Base-by-base conservation (phyloP, 129 eudicot genomes). In the Calendula officinalis region DNA sequence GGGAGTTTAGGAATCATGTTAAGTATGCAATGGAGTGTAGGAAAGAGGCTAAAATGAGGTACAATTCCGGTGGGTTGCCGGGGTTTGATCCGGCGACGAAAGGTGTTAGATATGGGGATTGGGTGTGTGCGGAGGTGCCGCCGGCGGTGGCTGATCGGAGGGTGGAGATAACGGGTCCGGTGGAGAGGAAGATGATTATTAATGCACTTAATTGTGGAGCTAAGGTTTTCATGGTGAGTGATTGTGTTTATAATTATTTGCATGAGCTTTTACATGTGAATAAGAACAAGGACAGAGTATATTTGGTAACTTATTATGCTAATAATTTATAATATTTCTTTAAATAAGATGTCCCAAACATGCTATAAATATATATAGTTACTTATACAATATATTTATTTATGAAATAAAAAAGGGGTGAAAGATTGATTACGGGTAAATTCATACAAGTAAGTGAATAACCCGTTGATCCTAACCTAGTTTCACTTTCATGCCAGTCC, bases 201-300 rank as follows among this genome's bases (percentile, higher is more conserved):
- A 90, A 90, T 74, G 97, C 97, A 4, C 92, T 90, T 39, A 90
- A 90, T 67, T 90, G 94, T 12, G 95, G 94, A 14, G 97, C 97
- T 39, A 90, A 90, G 71, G 97, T 90, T 56, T 86, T 90, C 77
- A 90, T 90, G 97, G 97, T 90, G 32, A 65, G 82, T 64, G 1
- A 5, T 60, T 35, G 41, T 16, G 44, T 34, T 16, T 22, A 22
- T 22, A 0, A 22, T 22, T 22, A 22, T 22, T 22, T 22, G 30
- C 30, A 22, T 22, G 30, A 22, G 30, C 30, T 22, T 22, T 22
- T 22, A 2, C 30, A 22, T 22, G 2, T 22, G 30, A 22, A 22
- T 22, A 22, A 22, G 2, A 22, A 22, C 30, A 22, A 22, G 30
- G 30, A 22, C 30, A 22, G 30, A 2, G 30, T 22, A 22, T 22